Evolutionary conservation across 768 basidiomycete genomes (phyloP), one percentile per base, ranked within the genome.

Genomic region (Fibroporia radiculosa): DNA sequence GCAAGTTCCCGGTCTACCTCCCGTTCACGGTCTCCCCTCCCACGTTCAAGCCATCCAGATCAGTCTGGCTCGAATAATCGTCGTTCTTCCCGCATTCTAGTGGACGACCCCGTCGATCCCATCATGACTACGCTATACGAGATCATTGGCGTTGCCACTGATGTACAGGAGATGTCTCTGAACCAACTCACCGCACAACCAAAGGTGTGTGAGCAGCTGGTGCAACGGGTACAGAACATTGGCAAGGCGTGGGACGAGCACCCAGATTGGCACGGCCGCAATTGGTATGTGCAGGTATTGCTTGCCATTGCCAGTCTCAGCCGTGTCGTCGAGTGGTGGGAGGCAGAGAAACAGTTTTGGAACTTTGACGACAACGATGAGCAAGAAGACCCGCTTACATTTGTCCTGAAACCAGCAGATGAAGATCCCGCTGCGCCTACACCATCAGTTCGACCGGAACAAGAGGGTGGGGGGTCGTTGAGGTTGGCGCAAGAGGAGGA

Each of bases 331-430:
- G 96, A 97, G 59, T 99, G 96, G 95, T 97, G 93, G 92, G 93
- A 96, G 64, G 96, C 96, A 10, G 95, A 98, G 70, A 93, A 93
- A 59, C 91, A 93, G 54, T 99, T 99, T 65, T 99, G 96, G 96
- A 96, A 96, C 58, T 98, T 97, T 60, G 88, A 93, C 58, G 89
- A 91, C 59, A 84, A 86, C 49, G 83, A 89, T 48, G 91, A 92
- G 55, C 81, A 86, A 59, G 85, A 90, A 45, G 95, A 97, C 53
- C 90, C 91, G 1, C 68, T 98, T 40, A 79, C 84, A 53, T 98
- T 98, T 58, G 91, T 98, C 44, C 84, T 92, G 62, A 96, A 95
- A 62, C 84, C 95, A 0, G 78, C 76, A 16, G 84, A 82, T 28
- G 87, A 89, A 25, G 65, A 47, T 51, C 65, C 47, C 54, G 68